Conservation (phyloP, 139 green algal species). For the Monoraphidium neglectum region DNA sequence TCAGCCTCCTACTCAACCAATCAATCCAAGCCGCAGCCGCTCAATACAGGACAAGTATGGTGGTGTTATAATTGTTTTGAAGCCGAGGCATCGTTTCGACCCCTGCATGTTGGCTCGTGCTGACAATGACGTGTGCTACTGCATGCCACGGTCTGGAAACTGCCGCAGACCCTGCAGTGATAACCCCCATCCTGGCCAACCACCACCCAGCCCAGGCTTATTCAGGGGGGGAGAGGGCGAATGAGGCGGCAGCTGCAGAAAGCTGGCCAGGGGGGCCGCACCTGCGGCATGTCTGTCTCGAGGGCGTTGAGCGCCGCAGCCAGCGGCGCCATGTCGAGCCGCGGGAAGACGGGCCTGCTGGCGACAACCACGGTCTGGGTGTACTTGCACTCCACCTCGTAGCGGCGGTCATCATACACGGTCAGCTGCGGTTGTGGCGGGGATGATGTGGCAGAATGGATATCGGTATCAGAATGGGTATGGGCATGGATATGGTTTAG, state of each 20-base stretch:
- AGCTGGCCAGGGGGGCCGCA: background rate
- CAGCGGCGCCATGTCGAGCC: constrained; percentile 60
- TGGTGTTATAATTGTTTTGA: background rate
- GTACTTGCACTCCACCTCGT: constrained; percentile 76
- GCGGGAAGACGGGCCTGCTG: constrained; percentile 52
- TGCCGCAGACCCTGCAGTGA: no score
- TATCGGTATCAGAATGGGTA: background rate
- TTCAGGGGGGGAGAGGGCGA: no score
- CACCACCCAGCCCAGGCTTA: no score
- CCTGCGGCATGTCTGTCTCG: constrained; percentile 29
- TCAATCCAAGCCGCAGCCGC: no score
- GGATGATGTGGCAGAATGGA: background rate
- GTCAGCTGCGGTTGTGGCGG: constrained; percentile 21
- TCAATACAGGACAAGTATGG: background rate
- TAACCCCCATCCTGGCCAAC: no score
- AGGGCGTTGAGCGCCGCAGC: constrained; percentile 60
- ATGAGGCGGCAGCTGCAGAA: background rate
- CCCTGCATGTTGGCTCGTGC: no score
- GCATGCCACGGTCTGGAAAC: no score
- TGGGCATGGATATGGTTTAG: no score
- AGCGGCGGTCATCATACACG: constrained; percentile 51
- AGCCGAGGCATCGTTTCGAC: no score
- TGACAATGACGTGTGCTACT: no score
- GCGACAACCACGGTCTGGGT: constrained; percentile 60
- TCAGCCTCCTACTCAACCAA: background rate